Conservation (phyloP, 1,284 basidiomycete genomes). For the Fomitopsis betulina region DNA sequence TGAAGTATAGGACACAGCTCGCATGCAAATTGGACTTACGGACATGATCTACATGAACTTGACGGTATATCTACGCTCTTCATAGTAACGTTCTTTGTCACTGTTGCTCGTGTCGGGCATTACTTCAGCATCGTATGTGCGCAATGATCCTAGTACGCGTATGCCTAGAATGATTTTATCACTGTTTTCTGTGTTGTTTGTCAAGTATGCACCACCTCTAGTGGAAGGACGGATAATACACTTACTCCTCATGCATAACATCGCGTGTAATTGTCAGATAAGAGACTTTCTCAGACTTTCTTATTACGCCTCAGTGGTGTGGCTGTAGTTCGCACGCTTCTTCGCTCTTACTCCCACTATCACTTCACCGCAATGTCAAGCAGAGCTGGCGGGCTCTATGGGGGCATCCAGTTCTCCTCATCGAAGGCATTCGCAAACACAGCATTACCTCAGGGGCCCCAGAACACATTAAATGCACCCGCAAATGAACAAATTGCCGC, state of each 20-base stretch:
- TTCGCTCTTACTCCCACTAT: not conserved
- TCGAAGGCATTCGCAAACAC: conserved; percentile 45
- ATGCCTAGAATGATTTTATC: conserved; percentile 35
- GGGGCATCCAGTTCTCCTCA: conserved; percentile 76
- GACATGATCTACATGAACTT: not conserved
- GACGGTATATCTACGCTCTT: not conserved
- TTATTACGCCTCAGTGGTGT: not conserved
- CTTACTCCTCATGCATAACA: not conserved
- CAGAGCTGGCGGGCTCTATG: conserved; percentile 75
- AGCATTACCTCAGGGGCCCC: conserved; percentile 20
- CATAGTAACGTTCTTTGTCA: not conserved
- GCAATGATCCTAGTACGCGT: conserved; percentile 12
- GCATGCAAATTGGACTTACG: not conserved
- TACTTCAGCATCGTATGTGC: not conserved
- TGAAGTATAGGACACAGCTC: not conserved
- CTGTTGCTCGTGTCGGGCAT: not conserved
- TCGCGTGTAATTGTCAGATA: not conserved
- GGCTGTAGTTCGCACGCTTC: conserved; percentile 3
- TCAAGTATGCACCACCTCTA: too few species aligned
- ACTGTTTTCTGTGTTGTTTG: too few species aligned
- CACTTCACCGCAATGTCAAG: conserved; percentile 47
- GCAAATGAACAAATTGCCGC: conserved; percentile 3
- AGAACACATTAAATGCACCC: conserved; percentile 8
- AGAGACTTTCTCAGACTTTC: not conserved
- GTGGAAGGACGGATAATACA: too few species aligned